These are phyloP conservation scores for Globisporangium apiculatum DNA, from an alignment of 352 stramenopile species.

Conservation along the genomic window DNA sequence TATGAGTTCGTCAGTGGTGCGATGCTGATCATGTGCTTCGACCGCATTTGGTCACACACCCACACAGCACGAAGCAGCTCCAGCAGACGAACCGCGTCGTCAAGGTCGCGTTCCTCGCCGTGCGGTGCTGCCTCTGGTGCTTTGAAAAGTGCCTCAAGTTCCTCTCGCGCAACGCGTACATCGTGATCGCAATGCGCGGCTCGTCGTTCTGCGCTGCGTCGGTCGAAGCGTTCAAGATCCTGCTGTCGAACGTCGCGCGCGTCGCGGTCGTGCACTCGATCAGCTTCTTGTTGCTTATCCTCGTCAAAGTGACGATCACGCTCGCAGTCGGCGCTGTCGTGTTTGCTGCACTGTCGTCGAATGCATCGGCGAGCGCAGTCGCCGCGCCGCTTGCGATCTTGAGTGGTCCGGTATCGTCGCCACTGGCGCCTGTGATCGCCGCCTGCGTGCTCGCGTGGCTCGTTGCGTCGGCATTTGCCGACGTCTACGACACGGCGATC, in stretches of 20 bases:
- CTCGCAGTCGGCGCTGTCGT: constrained; percentile 33
- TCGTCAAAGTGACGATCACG: constrained; percentile 89
- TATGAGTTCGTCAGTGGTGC: not conserved
- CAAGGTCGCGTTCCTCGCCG: constrained; percentile 71
- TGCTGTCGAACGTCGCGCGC: constrained; percentile 89
- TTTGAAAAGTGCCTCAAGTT: constrained; percentile 96
- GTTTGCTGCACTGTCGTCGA: constrained; percentile 35
- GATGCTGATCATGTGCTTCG: not conserved
- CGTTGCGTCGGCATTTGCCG: constrained; percentile 86
- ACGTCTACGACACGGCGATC: constrained; percentile 93
- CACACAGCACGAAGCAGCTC: constrained; percentile 57
- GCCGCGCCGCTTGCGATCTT: constrained; percentile 50
- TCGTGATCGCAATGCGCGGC: constrained; percentile 81
- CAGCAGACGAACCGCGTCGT: constrained; percentile 69
- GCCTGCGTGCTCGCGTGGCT: constrained; percentile 85
- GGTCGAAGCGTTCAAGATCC: constrained; percentile 91
- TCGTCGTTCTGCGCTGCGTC: constrained; percentile 83
- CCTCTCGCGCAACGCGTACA: constrained; percentile 96
- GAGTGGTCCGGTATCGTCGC: constrained; percentile 73
- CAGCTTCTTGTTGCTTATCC: constrained; percentile 90
- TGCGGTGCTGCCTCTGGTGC: constrained; percentile 94
- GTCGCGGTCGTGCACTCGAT: constrained; percentile 89
- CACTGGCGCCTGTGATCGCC: constrained; percentile 89
- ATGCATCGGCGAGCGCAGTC: constrained; percentile 20
- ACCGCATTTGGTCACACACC: not conserved